Base-by-base conservation (phyloP, 1,139 yeast species). In the Torulaspora pretoriensis region DNA sequence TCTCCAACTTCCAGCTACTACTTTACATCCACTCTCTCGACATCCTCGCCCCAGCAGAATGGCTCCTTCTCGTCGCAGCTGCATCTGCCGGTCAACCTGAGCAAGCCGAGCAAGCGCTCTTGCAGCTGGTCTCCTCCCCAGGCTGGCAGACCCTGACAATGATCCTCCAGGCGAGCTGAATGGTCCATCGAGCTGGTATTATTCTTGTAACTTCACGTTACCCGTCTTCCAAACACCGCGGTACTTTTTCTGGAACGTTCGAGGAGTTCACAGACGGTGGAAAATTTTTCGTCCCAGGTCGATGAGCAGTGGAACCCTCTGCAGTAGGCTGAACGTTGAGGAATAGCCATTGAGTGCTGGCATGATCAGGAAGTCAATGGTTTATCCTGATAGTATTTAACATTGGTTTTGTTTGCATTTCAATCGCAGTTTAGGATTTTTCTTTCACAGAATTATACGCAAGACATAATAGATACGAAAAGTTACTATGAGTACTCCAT, bases 1-100 rank as follows among this genome's bases (percentile, higher is more conserved):
- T 77, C 3, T 68, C 78, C 42, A 85, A 87, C 62, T 88, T 90
- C 73, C 97, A 90, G 61, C 68, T 88, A 41, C 63, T 90, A 45
- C 64, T 73, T 4, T 86, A 80, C 61, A 58, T 89, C 38, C 64
- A 70, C 35, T 60, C 71, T 0, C 63, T 81, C 53, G 81, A 78
- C 10, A 74, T 84, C 13, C 64, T 83, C 40, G 71, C 76, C 10
- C 59, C 67, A 0, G 67, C 68, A 4, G 95, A 86, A 55, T 68
- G 74, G 56, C 55, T 66, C 22, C 56, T 77, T 42, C 67, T 83
- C 35, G 60, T 75, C 8, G 66, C 71, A 6, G 69, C 67, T 14
- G 69, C 71, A 0, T 67, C 67, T 9, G 66, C 68, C 27, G 32
- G 59, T 67, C 9, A 72, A 70, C 25, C 75, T 74, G 32, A 29